Evolutionary conservation across 108 stramenopile genomes (phyloP), one percentile per base, ranked within the genome.

Genomic region (Skeletonema menzelii): DNA sequence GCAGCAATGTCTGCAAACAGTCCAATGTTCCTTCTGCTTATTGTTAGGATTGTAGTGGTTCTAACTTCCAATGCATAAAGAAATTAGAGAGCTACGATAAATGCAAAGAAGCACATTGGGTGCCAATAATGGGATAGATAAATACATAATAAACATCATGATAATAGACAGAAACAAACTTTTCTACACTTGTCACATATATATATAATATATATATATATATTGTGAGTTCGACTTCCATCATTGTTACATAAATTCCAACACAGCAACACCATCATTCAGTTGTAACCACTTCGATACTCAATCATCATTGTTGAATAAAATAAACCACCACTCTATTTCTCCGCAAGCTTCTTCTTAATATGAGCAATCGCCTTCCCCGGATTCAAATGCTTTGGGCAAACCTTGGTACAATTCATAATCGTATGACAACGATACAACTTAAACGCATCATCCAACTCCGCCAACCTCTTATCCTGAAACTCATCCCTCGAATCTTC

Each of bases 361-460:
- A 99, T 97, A 56, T 92, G 75, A 13, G 96, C 99, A 84, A 99
- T 97, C 65, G 99, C 99, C 85, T 95, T 97, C 38, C 97, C 99
- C 8, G 99, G 99, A 83, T 99, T 99, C 80, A 99, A 93, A 85
- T 97, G 95, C 87, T 99, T 99, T 15, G 99, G 99, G 83, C 99
- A 99, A 11, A 97, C 95, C 73, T 97, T 96, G 70, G 93, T 87
- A 86, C 99, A 99, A 88, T 99, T 99, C 99, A 99, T 99, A 80
- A 99, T 99, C 26, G 97, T 98, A 80, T 99, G 97, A 90, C 95
- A 96, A 56, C 97, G 83, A 81, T 96, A 98, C 31, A 97, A 83
- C 82, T 97, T 97, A 84, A 98, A 98, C 34, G 97, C 90, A 84
- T 99, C 99, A 75, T 99, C 97, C 61, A 99, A 71, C 42, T 89